Conservation (phyloP, 345 rosid genomes). For the Nephelium lappaceum region DNA sequence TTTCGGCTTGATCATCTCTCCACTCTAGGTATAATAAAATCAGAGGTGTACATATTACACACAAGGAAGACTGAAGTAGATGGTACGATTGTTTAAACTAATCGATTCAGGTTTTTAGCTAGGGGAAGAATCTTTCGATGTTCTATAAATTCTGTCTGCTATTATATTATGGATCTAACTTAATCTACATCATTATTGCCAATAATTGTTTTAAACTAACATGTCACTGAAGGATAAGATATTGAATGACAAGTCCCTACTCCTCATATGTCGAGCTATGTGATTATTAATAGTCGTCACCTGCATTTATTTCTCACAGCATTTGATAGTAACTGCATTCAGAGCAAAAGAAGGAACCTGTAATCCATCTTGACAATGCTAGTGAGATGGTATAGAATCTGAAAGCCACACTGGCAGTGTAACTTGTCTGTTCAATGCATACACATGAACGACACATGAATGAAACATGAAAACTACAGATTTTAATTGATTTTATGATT, state of each 20-base stretch:
- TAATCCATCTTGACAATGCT: constrained; percentile 11
- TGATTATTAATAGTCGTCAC: not conserved
- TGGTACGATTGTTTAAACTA: not conserved
- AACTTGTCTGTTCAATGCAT: not conserved
- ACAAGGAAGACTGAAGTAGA: not conserved
- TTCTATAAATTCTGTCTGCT: not conserved
- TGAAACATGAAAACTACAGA: constrained; percentile 4
- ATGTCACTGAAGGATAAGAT: constrained; percentile 12
- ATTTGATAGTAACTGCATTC: constrained; percentile 10
- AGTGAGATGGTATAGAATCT: constrained; percentile 7
- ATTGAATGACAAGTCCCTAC: constrained; percentile 14
- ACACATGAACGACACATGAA: constrained; percentile 17
- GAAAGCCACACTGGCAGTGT: not conserved
- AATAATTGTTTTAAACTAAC: not conserved
- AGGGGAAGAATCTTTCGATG: not conserved
- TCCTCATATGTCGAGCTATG: not conserved
- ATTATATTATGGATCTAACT: not conserved
- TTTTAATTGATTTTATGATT: constrained; percentile 6
- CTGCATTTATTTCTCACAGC: constrained; percentile 25
- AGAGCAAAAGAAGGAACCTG: constrained; percentile 2
- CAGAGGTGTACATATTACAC: not conserved
- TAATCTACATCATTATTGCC: not conserved
- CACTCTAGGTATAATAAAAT: not conserved
- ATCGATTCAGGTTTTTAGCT: not conserved
- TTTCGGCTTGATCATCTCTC: not conserved